Conservation (phyloP, 331 rosid species). For the Malus hybrid region DNA sequence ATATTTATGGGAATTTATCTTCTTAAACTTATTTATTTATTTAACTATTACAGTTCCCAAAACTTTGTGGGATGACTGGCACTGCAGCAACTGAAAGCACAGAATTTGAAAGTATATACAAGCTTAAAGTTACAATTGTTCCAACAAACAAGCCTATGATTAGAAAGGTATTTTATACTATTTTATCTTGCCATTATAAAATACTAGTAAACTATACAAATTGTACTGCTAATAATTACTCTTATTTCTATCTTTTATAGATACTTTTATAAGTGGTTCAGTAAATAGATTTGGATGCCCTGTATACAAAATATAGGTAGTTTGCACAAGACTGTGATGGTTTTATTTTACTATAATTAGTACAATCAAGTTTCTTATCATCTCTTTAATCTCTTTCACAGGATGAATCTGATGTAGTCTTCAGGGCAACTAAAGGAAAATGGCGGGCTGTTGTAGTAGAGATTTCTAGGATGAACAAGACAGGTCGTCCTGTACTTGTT, state of each 20-base stretch:
- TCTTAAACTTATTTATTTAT: constrained; percentile 13
- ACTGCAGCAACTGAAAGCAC: constrained; percentile 97
- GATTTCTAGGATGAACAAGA: constrained; percentile 94
- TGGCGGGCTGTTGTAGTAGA: constrained; percentile 98
- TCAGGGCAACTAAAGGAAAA: constrained; percentile 81
- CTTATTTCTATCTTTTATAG: background rate
- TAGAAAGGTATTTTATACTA: constrained; percentile 59
- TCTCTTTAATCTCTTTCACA: constrained; percentile 31
- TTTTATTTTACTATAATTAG: background rate
- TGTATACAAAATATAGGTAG: background rate
- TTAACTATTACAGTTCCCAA: constrained; percentile 68
- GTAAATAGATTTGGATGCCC: background rate
- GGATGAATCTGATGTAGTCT: constrained; percentile 98
- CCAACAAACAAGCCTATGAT: constrained; percentile 97
- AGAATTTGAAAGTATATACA: constrained; percentile 97
- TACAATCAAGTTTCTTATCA: constrained; percentile 19
- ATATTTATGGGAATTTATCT: constrained; percentile 17
- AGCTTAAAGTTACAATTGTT: constrained; percentile 88
- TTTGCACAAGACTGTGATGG: background rate
- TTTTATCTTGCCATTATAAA: constrained; percentile 17
- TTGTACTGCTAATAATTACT: background rate
- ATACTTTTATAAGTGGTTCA: background rate
- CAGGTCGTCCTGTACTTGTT: constrained; percentile 96
- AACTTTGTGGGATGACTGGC: constrained; percentile 99
- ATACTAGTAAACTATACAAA: background rate